Conservation (phyloP, 768 basidiomycete genomes). For the Tricholoma bakamatsutake region DNA sequence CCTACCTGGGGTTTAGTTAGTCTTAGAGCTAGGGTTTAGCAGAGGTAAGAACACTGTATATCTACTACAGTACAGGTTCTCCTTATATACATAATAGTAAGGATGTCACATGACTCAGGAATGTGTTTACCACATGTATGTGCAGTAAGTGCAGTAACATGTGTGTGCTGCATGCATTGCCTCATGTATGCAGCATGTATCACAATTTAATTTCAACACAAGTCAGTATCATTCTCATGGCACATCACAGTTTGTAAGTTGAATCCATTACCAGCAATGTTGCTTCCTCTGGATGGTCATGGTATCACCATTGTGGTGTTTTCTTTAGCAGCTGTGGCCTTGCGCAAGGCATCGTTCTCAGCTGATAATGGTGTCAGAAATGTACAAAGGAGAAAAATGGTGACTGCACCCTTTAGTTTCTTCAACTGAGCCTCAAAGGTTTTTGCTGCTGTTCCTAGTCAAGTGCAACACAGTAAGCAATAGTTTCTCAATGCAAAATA, state of each 20-base stretch:
- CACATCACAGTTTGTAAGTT: background rate
- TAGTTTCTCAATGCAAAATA: background rate
- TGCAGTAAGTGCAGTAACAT: too few relatives aligned
- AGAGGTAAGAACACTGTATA: too few relatives aligned
- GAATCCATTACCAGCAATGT: background rate
- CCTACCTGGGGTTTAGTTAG: too few relatives aligned
- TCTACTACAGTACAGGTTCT: too few relatives aligned
- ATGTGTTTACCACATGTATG: too few relatives aligned
- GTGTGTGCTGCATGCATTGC: too few relatives aligned
- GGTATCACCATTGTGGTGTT: background rate
- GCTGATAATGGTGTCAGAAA: background rate
- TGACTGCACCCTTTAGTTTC: background rate
- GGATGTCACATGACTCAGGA: too few relatives aligned
- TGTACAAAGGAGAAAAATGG: background rate
- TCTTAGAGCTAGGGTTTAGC: too few relatives aligned
- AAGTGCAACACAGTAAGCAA: background rate
- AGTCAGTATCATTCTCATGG: background rate
- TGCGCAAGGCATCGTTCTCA: background rate
- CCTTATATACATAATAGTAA: too few relatives aligned
- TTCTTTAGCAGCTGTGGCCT: background rate
- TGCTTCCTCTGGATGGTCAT: background rate
- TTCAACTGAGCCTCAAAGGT: background rate
- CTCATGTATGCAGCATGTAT: too few relatives aligned
- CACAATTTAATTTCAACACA: too few relatives aligned
- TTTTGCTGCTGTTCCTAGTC: background rate